These are phyloP conservation scores for Sporopachydermia lactativora DNA, from an alignment of 805 yeast species.

Conservation along the genomic window DNA sequence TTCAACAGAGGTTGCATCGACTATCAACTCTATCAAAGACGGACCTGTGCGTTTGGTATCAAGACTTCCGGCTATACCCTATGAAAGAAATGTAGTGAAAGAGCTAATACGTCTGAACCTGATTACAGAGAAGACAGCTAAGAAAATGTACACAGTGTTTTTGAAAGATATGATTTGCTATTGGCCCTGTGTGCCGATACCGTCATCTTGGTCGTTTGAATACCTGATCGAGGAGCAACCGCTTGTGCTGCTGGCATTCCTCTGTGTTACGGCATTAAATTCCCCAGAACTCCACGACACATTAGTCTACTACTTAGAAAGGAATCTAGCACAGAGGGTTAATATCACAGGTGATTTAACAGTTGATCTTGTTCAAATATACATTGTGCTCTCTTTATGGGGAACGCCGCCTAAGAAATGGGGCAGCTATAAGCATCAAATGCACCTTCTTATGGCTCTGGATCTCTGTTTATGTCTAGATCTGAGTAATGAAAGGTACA, in stretches of 20 bases:
- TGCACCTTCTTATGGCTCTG: slow-evolving; percentile 31
- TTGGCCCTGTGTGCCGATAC: slow-evolving; percentile 35
- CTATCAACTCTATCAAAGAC: slow-evolving; percentile 23
- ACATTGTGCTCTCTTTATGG: slow-evolving; percentile 35
- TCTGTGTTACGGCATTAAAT: slow-evolving; percentile 34
- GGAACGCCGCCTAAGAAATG: slow-evolving; percentile 36
- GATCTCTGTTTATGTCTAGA: slow-evolving; percentile 35
- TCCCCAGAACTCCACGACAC: slow-evolving; percentile 25
- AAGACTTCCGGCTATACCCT: slow-evolving; percentile 23
- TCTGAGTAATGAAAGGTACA: slow-evolving; percentile 24
- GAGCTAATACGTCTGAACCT: slow-evolving; percentile 25
- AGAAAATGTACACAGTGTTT: slow-evolving; percentile 22
- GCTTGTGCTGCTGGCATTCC: slow-evolving; percentile 26
- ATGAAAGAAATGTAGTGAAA: slow-evolving; percentile 22
- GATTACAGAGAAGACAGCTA: slow-evolving; percentile 22
- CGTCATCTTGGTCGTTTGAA: slow-evolving; percentile 24
- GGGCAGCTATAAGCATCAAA: slow-evolving; percentile 39
- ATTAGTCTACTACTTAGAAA: slow-evolving; percentile 30
- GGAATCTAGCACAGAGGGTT: slow-evolving; percentile 29
- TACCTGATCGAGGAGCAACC: slow-evolving; percentile 29
- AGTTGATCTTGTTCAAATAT: slow-evolving; percentile 27
- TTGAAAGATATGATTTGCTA: slow-evolving; percentile 25
- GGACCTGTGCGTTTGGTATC: slow-evolving; percentile 20
- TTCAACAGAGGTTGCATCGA: slow-evolving; percentile 6
- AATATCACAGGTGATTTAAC: slow-evolving; percentile 31